These are phyloP conservation scores for Thamnidium elegans DNA, from an alignment of 192 early-diverging fungal species.

Conservation along the genomic window DNA sequence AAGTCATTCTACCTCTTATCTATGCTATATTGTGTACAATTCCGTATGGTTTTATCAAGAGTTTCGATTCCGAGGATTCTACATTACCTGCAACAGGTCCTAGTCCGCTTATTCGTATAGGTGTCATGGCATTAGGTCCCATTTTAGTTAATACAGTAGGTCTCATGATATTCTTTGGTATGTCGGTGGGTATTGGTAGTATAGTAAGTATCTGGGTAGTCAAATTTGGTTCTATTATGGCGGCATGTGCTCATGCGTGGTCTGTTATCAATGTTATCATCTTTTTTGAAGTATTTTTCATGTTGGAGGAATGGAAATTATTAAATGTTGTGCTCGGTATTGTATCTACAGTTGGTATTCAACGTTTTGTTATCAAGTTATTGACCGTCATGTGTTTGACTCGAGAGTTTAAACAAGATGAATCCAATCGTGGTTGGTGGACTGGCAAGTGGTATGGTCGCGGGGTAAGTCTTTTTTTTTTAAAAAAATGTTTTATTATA, in stretches of 20 bases:
- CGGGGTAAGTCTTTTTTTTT: slow-evolving; percentile 49
- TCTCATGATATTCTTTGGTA: slow-evolving; percentile 57
- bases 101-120: slow-evolving; percentile 56
- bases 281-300: slow-evolving; percentile 64
- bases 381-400: slow-evolving; percentile 67
- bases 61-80: slow-evolving; percentile 40
- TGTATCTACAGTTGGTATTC: slow-evolving; percentile 62
- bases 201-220: slow-evolving; percentile 59
- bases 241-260: slow-evolving; percentile 59
- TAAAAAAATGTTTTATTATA: neutral
- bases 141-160: slow-evolving; percentile 67
- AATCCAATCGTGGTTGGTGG: slow-evolving; percentile 86
- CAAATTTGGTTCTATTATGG: slow-evolving; percentile 73
- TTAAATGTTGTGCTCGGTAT: slow-evolving; percentile 63
- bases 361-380: slow-evolving; percentile 69
- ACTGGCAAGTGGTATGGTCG: slow-evolving; percentile 79
- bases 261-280: slow-evolving; percentile 61
- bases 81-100: slow-evolving; percentile 30
- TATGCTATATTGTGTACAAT: slow-evolving; percentile 60
- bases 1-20: slow-evolving; percentile 67
- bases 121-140: slow-evolving; percentile 65
- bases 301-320: slow-evolving; percentile 65
- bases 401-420: slow-evolving; percentile 81
- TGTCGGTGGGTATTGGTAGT: slow-evolving; percentile 64
- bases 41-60: slow-evolving; percentile 66